These are phyloP conservation scores for Fusarium sp. DNA, from an alignment of 2,329 filamentous ascomycete genomes.

Conservation along the genomic window DNA sequence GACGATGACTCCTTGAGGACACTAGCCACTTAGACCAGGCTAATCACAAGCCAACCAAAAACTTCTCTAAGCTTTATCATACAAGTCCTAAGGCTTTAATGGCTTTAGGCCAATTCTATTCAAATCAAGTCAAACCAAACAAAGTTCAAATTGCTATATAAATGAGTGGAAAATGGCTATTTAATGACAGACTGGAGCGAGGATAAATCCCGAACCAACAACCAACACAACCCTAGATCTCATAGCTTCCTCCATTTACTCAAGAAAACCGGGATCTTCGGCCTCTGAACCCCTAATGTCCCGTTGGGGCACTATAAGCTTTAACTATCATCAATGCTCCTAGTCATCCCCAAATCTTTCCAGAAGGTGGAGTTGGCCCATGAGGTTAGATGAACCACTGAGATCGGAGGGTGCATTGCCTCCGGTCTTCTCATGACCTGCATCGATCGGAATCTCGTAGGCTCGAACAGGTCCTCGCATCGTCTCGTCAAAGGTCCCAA, in stretches of 20 bases:
- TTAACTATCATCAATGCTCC: too few species aligned
- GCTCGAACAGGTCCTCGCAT: background rate
- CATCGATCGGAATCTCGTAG: background rate
- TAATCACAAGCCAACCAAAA: too few species aligned
- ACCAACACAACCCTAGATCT: too few species aligned
- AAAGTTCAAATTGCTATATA: background rate
- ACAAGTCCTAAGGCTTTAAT: background rate
- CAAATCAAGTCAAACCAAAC: background rate
- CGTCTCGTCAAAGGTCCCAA: background rate
- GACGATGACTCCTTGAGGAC: too few species aligned
- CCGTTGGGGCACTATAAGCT: too few species aligned
- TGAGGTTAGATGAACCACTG: background rate
- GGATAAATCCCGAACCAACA: rapidly evolving
- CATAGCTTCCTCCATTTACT: too few species aligned
- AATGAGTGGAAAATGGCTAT: background rate
- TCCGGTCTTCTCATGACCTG: background rate
- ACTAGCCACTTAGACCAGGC: too few species aligned
- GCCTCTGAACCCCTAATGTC: too few species aligned
- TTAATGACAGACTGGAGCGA: background rate
- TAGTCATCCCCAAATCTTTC: background rate
- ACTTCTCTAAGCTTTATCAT: too few species aligned
- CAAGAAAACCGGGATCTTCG: too few species aligned
- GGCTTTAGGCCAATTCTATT: rapidly evolving
- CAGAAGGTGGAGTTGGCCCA: background rate
- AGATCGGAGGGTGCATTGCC: too few species aligned